Conservation (phyloP, 2,329 filamentous ascomycete genomes). For the Colletotrichum sp. region DNA sequence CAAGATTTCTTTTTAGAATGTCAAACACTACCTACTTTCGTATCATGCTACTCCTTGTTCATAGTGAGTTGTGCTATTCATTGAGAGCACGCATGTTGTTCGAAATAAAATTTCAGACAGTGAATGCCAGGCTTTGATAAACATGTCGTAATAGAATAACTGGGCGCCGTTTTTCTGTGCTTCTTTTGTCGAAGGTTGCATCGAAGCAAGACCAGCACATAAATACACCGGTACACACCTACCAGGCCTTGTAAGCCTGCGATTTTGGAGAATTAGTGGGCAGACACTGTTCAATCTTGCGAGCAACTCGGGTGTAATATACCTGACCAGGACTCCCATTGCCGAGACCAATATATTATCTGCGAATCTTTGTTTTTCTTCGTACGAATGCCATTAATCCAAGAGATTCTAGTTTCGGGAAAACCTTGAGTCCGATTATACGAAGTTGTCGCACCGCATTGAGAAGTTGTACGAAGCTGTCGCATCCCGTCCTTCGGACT, state of each 20-base stretch:
- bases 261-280: too few species aligned
- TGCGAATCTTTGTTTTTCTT: neutral
- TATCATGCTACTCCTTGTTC: too few species aligned
- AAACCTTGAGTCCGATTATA: neutral
- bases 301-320: neutral
- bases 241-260: too few species aligned
- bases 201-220: neutral
- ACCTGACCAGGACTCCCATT: neutral
- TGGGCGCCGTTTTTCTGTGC: neutral
- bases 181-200: neutral
- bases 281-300: neutral
- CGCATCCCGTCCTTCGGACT: neutral
- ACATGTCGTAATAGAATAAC: rapidly evolving
- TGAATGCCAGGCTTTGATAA: rapidly evolving
- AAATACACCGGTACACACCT: too few species aligned
- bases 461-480: neutral
- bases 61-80: too few species aligned
- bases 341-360: neutral
- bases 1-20: rapidly evolving
- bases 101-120: neutral
- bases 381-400: neutral
- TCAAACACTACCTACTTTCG: neutral
- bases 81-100: neutral
- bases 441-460: rapidly evolving
- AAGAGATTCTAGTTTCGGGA: neutral